Evolutionary conservation across 495 filamentous ascomycete genomes (phyloP), one percentile per base, ranked within the genome.

Genomic region (Neurospora sp.): DNA sequence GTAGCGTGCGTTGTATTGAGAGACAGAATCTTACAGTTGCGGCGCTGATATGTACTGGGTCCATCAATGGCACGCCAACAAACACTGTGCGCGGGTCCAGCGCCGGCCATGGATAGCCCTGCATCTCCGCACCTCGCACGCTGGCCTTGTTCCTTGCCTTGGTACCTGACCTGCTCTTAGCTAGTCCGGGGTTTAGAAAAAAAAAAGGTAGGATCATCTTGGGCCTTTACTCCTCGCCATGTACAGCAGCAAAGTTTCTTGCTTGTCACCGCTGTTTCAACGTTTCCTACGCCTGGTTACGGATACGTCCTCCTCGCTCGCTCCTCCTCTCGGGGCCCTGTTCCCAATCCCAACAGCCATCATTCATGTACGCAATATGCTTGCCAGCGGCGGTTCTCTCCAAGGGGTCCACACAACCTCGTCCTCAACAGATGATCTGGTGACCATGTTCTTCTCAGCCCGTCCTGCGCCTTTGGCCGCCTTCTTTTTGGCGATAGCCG

Each of bases 361-460:
- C 54, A 66, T 66, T 66, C 14, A 66, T 66, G 54, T 66, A 66
- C 54, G 54, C 54, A 66, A 66, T 66, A 66, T 66, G 54, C 54
- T 66, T 66, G 54, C 54, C 54, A 66, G 54, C 54, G 54, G 54
- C 54, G 54, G 54, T 66, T 69, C 74, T 39, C 72, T 23, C 71
- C 69, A 72, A 72, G 76, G 54, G 73, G 78, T 82, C 77, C 76
- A 79, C 80, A 79, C 80, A 74, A 75, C 54, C 27, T 66, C 54
- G 54, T 66, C 54, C 54, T 75, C 76, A 79, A 82, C 79, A 79
- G 76, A 75, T 80, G 79, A 81, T 77, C 80, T 71, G 78, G 79
- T 82, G 80, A 82, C 80, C 80, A 75, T 66, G 23, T 74, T 72
- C 44, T 69, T 77, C 75, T 78, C 78, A 81, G 79, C 80, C 78